Evolutionary conservation across 306 rosid species (phyloP), one percentile per base, ranked within the genome.

Genomic region (Citrullus colocynthis): DNA sequence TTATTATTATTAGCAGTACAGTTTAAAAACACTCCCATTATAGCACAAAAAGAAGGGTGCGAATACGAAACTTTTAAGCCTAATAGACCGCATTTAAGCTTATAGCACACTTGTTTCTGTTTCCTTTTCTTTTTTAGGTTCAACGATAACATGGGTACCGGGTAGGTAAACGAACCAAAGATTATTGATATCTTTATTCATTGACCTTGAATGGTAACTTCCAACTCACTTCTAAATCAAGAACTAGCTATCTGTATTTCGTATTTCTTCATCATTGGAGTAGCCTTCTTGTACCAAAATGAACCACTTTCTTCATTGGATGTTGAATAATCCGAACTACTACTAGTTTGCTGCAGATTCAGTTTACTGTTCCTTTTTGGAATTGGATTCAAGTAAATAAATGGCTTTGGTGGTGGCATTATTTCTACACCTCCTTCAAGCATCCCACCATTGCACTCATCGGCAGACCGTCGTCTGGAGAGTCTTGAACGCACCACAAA

Each of bases 371-470:
- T 70, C 39, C 58, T 32, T 48, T n/a, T 24, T 21, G 36, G 3
- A 49, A 17, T 11, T 48, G 14, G 65, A 64, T 78, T 49, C 80
- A 80, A 5, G 61, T 86, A 71, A 74, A 65, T 84, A 80, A 85
- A 90, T 2, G 89, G 90, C 58, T 85, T 79, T 36, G 74, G 20
- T 42, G 84, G 85, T 20, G 74, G 78, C 13, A 88, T 80, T 82
- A 88, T 70, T 54, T 88, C 89, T 13, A 56, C 12, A 13, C 80
- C 78, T 75, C 95, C 89, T 82, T 90, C 92, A 65, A 89, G 78
- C 90, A 86, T 83, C 77, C 83, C 77, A 84, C 92, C 67, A 85
- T 85, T 52, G 71, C 74, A 73, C 90, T 83, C 84, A 88, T 88
- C 11, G 61, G 44, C 16, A 90, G 92, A 41, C 92, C 85, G 20